Conservation (phyloP, 2,329 filamentous ascomycete genomes). For the Orbilia oligospora region DNA sequence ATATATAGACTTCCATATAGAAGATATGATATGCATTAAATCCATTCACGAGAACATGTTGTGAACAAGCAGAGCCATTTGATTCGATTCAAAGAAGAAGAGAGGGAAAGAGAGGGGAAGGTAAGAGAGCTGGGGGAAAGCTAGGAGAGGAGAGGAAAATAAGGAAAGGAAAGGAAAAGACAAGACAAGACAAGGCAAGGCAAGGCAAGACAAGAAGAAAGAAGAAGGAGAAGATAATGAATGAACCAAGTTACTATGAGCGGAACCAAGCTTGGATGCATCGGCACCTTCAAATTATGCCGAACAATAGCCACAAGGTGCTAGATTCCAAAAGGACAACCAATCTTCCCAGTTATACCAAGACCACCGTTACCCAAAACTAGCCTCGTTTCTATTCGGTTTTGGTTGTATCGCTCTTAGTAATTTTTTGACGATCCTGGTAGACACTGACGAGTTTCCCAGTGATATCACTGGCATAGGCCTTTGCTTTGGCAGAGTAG, state of each 20-base stretch:
- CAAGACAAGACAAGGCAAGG: neutral
- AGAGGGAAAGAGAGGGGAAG: neutral
- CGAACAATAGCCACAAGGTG: neutral
- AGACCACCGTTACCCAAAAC: neutral
- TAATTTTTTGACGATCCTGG: constrained; percentile 72
- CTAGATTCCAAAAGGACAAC: neutral
- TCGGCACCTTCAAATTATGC: constrained; percentile 11
- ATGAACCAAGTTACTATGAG: constrained; percentile 1
- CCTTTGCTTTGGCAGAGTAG: constrained; percentile 76
- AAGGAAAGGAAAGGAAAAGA: too few species aligned
- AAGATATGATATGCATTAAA: neutral
- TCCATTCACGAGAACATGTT: constrained; percentile 3
- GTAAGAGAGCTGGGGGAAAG: too few species aligned
- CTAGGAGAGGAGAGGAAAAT: too few species aligned
- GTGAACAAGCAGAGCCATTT: neutral
- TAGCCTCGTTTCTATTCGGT: constrained; percentile 2
- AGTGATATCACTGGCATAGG: constrained; percentile 78
- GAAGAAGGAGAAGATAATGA: neutral
- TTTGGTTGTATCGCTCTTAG: constrained; percentile 65
- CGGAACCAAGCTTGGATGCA: neutral
- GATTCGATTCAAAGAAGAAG: neutral
- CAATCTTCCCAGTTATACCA: neutral
- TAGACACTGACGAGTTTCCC: constrained; percentile 71
- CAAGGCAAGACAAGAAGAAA: neutral
- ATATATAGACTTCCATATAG: neutral